phyloP scores from a whole-genome alignment of 495 filamentous ascomycete species.

The Xylaria palmicola region DNA sequence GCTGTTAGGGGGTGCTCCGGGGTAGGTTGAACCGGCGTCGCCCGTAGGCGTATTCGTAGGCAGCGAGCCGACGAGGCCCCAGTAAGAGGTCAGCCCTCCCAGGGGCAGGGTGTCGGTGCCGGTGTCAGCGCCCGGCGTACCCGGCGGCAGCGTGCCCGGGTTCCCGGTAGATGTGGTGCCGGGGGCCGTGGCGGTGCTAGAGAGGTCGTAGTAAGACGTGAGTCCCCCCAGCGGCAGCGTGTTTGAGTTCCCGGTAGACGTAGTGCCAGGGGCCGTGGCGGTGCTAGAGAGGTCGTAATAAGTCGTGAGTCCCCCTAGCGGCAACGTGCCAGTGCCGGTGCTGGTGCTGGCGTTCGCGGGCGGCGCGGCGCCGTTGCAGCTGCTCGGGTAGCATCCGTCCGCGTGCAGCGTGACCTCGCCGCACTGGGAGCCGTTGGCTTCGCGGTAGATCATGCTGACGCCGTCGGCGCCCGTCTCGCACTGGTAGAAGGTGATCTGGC shows the following conservation, averaged over 20 bases:
- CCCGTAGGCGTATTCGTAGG: background rate
- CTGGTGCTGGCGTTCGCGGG: background rate
- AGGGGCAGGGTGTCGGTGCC: background rate
- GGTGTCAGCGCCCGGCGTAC: background rate
- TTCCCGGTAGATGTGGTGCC: background rate
- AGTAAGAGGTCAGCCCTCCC: too few relatives aligned
- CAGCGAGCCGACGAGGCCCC: too few relatives aligned
- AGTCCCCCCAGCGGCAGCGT: background rate
- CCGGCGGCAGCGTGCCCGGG: background rate
- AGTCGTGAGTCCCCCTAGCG: background rate
- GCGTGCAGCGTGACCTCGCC: conserved; percentile 47
- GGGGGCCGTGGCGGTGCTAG: too few relatives aligned
- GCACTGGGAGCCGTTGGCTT: conserved; percentile 44
- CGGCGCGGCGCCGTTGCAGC: background rate
- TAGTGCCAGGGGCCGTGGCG: background rate
- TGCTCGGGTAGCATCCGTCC: conserved; percentile 45
- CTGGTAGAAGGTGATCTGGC: conserved; percentile 49
- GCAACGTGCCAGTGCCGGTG: background rate
- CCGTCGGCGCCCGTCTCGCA: conserved; percentile 52
- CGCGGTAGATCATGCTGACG: conserved; percentile 54
- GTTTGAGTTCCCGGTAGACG: background rate
- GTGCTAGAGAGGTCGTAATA: background rate
- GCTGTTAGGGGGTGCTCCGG: background rate
- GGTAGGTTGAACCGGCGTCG: too few relatives aligned
- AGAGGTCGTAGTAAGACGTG: background rate